These are phyloP conservation scores for Bondarzewia mesenterica DNA, from an alignment of 1,284 basidiomycete species.

Conservation along the genomic window DNA sequence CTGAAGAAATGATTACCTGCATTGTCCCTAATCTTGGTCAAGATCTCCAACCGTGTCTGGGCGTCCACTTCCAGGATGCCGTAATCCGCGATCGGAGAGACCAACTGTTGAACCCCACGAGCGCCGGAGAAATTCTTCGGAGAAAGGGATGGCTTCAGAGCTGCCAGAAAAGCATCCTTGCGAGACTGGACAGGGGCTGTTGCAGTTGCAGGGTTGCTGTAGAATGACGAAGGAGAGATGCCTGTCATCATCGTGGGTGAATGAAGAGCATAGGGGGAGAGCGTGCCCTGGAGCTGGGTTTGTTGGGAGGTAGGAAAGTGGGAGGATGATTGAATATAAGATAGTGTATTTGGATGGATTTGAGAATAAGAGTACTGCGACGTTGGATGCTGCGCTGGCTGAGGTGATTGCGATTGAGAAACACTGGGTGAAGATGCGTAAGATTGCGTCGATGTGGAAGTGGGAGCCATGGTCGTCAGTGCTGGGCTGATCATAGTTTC, in stretches of 20 bases:
- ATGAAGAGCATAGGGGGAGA: slow-evolving; percentile 61
- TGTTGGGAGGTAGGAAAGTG: slow-evolving; percentile 22
- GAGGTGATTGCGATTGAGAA: slow-evolving; percentile 19
- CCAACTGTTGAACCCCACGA: slow-evolving; percentile 51
- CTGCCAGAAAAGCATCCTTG: slow-evolving; percentile 40
- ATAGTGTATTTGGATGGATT: slow-evolving; percentile 29
- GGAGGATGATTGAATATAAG: slow-evolving; percentile 25
- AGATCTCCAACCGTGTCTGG: slow-evolving; percentile 52
- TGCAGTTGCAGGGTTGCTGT: slow-evolving; percentile 21
- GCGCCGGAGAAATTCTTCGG: slow-evolving; percentile 59
- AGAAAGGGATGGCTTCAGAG: slow-evolving; percentile 45
- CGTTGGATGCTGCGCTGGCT: slow-evolving; percentile 24
- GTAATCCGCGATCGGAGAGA: slow-evolving; percentile 46
- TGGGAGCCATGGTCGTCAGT: slow-evolving; percentile 39
- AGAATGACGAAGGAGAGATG: slow-evolving; percentile 31
- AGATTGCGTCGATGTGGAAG: slow-evolving; percentile 25
- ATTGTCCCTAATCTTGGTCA: slow-evolving; percentile 71
- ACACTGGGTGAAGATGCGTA: slow-evolving; percentile 24
- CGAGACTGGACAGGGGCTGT: slow-evolving; percentile 27
- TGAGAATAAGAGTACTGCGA: slow-evolving; percentile 26
- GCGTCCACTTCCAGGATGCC: slow-evolving; percentile 57
- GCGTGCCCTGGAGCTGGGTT: slow-evolving; percentile 39
- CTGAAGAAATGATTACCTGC: slow-evolving; percentile 79
- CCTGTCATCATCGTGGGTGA: slow-evolving; percentile 35
- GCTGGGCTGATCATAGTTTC: slow-evolving; percentile 31